Conservation (phyloP, 2,329 filamentous ascomycete species). For the Fusarium virguliforme region DNA sequence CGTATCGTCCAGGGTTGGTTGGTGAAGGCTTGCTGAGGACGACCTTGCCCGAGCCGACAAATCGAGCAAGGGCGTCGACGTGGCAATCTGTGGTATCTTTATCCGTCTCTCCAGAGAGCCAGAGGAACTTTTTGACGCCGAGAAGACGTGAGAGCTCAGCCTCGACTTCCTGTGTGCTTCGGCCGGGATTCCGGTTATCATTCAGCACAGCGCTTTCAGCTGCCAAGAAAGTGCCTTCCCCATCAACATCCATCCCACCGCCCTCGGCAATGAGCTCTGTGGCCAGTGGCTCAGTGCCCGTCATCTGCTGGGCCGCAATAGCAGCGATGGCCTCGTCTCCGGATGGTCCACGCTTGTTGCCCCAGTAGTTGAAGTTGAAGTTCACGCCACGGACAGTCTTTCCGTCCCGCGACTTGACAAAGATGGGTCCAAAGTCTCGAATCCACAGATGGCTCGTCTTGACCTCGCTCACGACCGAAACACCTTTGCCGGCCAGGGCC, state of each 20-base stretch:
- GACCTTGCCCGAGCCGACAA: neutral
- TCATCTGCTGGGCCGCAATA: neutral
- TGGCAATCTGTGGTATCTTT: conserved; percentile 11
- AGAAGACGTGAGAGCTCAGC: conserved; percentile 3
- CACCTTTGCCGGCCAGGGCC: neutral
- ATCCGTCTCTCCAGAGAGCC: neutral
- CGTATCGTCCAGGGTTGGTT: conserved; percentile 1
- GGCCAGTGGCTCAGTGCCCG: neutral
- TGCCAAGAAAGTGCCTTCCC: conserved; percentile 10
- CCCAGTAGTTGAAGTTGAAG: conserved; percentile 17
- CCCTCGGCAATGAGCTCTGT: neutral
- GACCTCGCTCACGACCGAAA: neutral
- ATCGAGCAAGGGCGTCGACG: conserved; percentile 7
- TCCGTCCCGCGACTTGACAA: conserved; percentile 11
- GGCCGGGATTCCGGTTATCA: conserved; percentile 6
- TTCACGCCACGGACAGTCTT: conserved; percentile 3
- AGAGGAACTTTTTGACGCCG: neutral
- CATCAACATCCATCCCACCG: conserved; percentile 9
- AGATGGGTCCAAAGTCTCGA: conserved; percentile 6
- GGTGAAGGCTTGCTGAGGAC: conserved; percentile 12
- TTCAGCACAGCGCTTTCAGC: conserved; percentile 8
- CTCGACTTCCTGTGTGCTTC: neutral
- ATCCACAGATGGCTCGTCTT: conserved; percentile 5
- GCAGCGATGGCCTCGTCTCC: conserved; percentile 6
- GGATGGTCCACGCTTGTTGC: neutral